Evolutionary conservation across 306 rosid species (phyloP).

Genomic region (Quercus gilva): DNA sequence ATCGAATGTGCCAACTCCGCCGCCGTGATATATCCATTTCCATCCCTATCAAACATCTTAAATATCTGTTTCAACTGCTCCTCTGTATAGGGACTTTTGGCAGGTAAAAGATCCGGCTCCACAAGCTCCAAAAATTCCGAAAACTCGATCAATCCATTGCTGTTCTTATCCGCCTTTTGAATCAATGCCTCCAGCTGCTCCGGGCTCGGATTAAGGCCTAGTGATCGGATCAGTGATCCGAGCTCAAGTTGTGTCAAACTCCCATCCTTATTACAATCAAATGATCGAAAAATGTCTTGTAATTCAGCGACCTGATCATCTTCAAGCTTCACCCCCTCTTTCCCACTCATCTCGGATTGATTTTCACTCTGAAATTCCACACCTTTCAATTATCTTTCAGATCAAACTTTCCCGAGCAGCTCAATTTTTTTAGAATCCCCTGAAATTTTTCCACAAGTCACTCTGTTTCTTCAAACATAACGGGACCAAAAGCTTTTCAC

Average conservation of each 20-base stretch:
- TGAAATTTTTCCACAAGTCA: not conserved
- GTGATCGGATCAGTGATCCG: constrained; percentile 76
- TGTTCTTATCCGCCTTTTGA: constrained; percentile 74
- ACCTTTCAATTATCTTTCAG: not conserved
- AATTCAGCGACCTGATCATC: constrained; percentile 80
- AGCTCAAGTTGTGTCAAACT: constrained; percentile 82
- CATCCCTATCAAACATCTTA: constrained; percentile 75
- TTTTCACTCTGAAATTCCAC: not conserved
- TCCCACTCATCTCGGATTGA: constrained; percentile 42
- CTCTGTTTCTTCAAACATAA: not conserved
- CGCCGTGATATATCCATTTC: constrained; percentile 83
- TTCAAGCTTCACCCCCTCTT: constrained; percentile 60
- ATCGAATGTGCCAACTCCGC: constrained; percentile 94
- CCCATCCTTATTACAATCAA: constrained; percentile 87
- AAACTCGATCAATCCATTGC: constrained; percentile 76
- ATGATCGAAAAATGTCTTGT: constrained; percentile 73
- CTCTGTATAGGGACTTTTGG: constrained; percentile 80
- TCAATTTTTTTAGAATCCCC: not conserved
- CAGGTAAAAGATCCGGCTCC: constrained; percentile 74
- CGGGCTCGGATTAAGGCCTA: constrained; percentile 77
- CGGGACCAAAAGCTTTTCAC: too few relatives aligned
- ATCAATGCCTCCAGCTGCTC: constrained; percentile 72
- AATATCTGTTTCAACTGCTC: constrained; percentile 69
- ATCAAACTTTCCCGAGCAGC: not conserved
- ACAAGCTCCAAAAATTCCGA: constrained; percentile 75